Evolutionary conservation across 768 basidiomycete genomes (phyloP).

Genomic region (Serendipita sp.): DNA sequence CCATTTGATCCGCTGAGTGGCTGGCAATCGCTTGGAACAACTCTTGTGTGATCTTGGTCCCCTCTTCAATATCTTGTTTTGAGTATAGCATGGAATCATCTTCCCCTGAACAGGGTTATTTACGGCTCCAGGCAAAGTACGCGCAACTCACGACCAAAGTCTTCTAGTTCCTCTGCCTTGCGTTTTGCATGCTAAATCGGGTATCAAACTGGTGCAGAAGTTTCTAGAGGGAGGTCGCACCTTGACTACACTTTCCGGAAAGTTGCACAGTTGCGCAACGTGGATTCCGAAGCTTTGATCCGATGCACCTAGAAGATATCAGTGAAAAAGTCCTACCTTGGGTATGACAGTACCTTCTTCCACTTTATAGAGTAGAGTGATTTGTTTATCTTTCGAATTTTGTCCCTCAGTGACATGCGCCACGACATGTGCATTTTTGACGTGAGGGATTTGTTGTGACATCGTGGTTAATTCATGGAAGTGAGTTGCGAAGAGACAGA

Average conservation of each 20-base stretch:
- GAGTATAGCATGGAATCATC: constrained; percentile 31
- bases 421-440: constrained; percentile 90
- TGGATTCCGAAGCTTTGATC: constrained; percentile 99
- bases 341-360: constrained; percentile 45
- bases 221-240: constrained; percentile 23
- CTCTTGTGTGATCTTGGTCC: constrained; percentile 63
- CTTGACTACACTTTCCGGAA: constrained; percentile 86
- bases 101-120: constrained; percentile 17
- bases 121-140: constrained; percentile 10
- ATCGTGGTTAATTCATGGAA: constrained; percentile 94
- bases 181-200: constrained; percentile 59
- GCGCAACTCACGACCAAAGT: constrained; percentile 43
- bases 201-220: neutral
- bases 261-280: constrained; percentile 93
- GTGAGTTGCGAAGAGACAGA: constrained; percentile 94
- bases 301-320: constrained; percentile 47
- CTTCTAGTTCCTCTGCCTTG: constrained; percentile 83
- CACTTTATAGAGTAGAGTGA: constrained; percentile 61
- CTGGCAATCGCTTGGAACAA: constrained; percentile 57
- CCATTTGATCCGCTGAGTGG: constrained; percentile 34
- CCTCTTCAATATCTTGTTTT: constrained; percentile 53
- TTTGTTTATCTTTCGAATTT: constrained; percentile 44
- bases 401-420: constrained; percentile 58
- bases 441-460: constrained; percentile 69
- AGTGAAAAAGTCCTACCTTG: neutral